Evolutionary conservation across 805 yeast genomes (phyloP).

Genomic region (Wickerhamiella kurtzmanii): DNA sequence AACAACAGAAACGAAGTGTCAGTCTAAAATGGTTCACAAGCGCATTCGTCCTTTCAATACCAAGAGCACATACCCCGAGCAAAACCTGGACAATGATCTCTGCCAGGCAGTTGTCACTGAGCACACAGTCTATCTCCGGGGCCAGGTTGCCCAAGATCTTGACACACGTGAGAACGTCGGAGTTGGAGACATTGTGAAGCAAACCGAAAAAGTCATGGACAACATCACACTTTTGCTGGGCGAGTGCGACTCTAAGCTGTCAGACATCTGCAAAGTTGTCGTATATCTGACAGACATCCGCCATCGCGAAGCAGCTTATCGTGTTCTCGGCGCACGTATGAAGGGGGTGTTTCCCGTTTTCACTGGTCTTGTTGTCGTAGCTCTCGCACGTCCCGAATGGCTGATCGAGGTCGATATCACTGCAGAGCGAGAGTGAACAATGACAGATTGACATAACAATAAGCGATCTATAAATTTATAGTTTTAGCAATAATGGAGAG

Average conservation of each 20-base stretch:
- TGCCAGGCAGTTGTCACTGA: constrained; percentile 17
- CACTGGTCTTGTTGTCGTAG: constrained; percentile 16
- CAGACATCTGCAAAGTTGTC: constrained; percentile 15
- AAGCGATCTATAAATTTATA: background rate
- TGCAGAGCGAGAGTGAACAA: constrained; percentile 12
- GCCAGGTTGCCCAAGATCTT: constrained; percentile 17
- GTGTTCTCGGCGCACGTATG: constrained; percentile 12
- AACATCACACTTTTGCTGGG: constrained; percentile 12
- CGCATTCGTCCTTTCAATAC: constrained; percentile 16
- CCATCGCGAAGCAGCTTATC: constrained; percentile 14
- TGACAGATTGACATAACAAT: background rate
- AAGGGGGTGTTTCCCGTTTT: constrained; percentile 17
- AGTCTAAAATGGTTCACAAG: constrained; percentile 11
- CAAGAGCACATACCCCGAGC: constrained; percentile 15
- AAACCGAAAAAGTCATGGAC: constrained; percentile 16
- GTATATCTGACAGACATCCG: constrained; percentile 16
- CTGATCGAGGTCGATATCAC: constrained; percentile 16
- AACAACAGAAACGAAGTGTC: no score
- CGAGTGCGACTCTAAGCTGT: constrained; percentile 12
- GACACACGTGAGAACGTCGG: constrained; percentile 16
- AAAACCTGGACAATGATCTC: constrained; percentile 14
- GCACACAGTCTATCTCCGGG: constrained; percentile 15
- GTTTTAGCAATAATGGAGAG: background rate
- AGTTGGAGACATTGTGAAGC: constrained; percentile 15
- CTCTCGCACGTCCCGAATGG: constrained; percentile 17